Conservation (phyloP, 2,329 filamentous ascomycete species). For the Pseudohalonectria lignicola region DNA sequence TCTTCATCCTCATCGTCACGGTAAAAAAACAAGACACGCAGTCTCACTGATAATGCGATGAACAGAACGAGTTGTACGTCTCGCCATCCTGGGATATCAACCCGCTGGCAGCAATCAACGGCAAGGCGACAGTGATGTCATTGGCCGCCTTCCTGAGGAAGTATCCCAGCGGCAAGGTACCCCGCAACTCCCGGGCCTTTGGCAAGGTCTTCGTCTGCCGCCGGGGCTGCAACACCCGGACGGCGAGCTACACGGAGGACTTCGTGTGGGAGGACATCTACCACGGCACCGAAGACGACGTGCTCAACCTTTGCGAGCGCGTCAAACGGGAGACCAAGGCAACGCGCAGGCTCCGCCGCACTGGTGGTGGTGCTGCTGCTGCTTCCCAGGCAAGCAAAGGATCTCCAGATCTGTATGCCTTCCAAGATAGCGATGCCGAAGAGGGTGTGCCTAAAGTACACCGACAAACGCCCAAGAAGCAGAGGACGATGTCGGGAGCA, state of each 20-base stretch:
- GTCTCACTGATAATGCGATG: too few relatives aligned
- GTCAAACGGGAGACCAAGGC: conserved; percentile 65
- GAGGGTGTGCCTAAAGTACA: conserved; percentile 20
- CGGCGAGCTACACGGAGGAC: conserved; percentile 83
- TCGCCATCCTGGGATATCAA: conserved; percentile 82
- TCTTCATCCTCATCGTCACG: not conserved
- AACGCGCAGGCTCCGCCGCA: conserved; percentile 42
- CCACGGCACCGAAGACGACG: conserved; percentile 48
- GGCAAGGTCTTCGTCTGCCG: conserved; percentile 87
- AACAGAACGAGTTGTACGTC: conserved; percentile 84
- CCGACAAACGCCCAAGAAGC: conserved; percentile 21
- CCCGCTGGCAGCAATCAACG: conserved; percentile 79
- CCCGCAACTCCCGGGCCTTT: conserved; percentile 60
- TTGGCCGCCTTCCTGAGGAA: conserved; percentile 51
- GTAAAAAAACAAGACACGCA: too few relatives aligned
- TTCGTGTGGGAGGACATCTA: conserved; percentile 88
- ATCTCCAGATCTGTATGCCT: conserved; percentile 8
- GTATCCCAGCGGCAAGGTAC: conserved; percentile 67
- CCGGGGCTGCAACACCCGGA: conserved; percentile 78
- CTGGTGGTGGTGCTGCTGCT: too few relatives aligned
- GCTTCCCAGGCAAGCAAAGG: too few relatives aligned
- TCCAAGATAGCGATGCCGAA: conserved; percentile 14
- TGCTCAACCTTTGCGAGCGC: conserved; percentile 54
- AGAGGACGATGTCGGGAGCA: conserved; percentile 15
- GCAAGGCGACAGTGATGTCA: conserved; percentile 74